Conservation (phyloP, 1,139 yeast genomes). For the Entelexis sorbosivorans region DNA sequence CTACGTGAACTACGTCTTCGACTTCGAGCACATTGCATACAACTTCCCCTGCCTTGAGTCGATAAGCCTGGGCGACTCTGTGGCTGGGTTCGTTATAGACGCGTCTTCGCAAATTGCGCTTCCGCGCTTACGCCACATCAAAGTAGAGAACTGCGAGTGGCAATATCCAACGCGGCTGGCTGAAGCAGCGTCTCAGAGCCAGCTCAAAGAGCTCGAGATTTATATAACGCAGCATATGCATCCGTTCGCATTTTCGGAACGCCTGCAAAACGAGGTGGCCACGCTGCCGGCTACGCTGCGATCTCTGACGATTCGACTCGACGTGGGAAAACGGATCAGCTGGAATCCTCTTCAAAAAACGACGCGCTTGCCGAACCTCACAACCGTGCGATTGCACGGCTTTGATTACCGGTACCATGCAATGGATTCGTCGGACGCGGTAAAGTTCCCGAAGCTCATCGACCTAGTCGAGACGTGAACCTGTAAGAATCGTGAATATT, state of each 20-base stretch:
- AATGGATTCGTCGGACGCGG: not conserved
- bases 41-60: constrained; percentile 14
- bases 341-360: constrained; percentile 18
- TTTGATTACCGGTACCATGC: constrained; percentile 8
- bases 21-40: constrained; percentile 19
- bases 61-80: constrained; percentile 10
- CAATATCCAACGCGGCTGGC: constrained; percentile 17
- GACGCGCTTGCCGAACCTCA: constrained; percentile 5
- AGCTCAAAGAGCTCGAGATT: constrained; percentile 14
- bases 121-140: constrained; percentile 4
- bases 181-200: constrained; percentile 12
- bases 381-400: constrained; percentile 7
- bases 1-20: constrained; percentile 13
- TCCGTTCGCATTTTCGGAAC: constrained; percentile 22
- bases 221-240: constrained; percentile 2
- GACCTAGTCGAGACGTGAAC: constrained; percentile 8
- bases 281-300: constrained; percentile 14
- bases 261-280: constrained; percentile 16
- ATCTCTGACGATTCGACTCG: constrained; percentile 8
- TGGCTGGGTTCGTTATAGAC: constrained; percentile 15
- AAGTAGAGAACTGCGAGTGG: constrained; percentile 22
- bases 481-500: no score
- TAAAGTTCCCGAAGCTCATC: constrained; percentile 13
- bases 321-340: constrained; percentile 13
- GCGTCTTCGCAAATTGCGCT: constrained; percentile 11